Evolutionary conservation across 2,329 filamentous ascomycete genomes (phyloP), one percentile per base, ranked within the genome.

Genomic region (Colletotrichum kahawae): DNA sequence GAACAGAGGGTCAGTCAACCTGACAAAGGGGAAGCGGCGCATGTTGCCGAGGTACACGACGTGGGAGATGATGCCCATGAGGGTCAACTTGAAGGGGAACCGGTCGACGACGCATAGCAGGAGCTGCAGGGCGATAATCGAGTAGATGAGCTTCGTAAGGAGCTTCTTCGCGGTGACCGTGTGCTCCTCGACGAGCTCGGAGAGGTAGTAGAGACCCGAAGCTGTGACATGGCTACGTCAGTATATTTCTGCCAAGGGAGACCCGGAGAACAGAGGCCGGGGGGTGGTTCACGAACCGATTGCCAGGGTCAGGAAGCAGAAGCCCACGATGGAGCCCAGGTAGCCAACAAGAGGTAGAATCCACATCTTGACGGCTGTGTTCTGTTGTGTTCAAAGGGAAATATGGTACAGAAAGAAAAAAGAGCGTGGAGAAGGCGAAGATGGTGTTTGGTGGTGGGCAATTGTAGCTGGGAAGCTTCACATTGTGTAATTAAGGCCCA

Each of bases 171-270:
- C 94, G 77, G 98, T 86, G 13, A 98, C 96, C 5, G 96, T 98
- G 83, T 99, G 96, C 84, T 99, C 97, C 86, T 99, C 97, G 76
- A 99, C 97, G 16, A 98, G 92, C 84, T 99, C 97, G 29, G 96
- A 98, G 69, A 99, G 93, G 84, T 99, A 99, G 87, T 99, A 99
- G 31, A 99, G 92, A 48, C 97, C 97, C n/a, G 95, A 98, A 51
- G 97, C 97, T 95, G 81, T 13, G 43, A 12, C 48, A 48, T 38
- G 29, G 10, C 18, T 34, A 36, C 48, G 51, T 72, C 60, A 77
- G 56, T n/a, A 21, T n/a, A 8, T 0, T 27, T 27, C 4, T 60
- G 33, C 66, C 66, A 57, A 71, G 57, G 69, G 70, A 77, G 74
- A 70, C 36, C 56, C 14, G 24, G 43, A 51, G 54, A 27, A 34